Base-by-base conservation (phyloP, 495 filamentous ascomycete species). In the Podospora australis region DNA sequence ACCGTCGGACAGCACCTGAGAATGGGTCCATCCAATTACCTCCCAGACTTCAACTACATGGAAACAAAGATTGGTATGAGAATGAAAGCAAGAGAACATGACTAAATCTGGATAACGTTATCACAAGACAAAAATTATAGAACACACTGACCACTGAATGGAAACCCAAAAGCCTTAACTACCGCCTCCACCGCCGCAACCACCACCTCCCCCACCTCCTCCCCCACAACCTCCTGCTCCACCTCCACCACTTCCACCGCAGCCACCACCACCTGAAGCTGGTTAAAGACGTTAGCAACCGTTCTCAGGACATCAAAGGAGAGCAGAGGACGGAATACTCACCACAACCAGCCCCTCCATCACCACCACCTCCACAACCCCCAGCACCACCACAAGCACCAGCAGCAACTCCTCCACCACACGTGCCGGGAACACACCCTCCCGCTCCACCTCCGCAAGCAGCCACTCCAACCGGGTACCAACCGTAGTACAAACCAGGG, bases 191-290 rank as follows among this genome's bases (percentile, higher is more conserved):
- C 71, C 64, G 43, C 68, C 61, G 29, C 69, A 66, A 10, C 65
- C 69, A 9, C 61, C 58, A 5, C 64, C 63, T 13, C 67, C 69
- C 2, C 57, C 59, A 17, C 74, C 74, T 49, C 70, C 73, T 54
- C 75, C 75, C 8, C 65, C 63, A 1, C 78, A 76, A 29, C 74
- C 73, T 11, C 78, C 76, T n/a, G 72, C 77, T 1, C 62, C 74
- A 11, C 69, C 79, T 0, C 70, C 76, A 63, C 78, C 77, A 2
- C 40, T 17, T 16, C 47, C 42, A 25, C 69, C 68, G 9, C 75
- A 40, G 4, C 25, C 11, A 39, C 43, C 16, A 50, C 21, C 32
- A 29, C 34, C 50, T 22, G 13, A 10, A 52, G 24, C 35, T 14
- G 14, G 19, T 25, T 9, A n/a, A 8, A 17, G 26, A 9, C 7